Base-by-base conservation (phyloP, 768 basidiomycete species). In the Suillus cothurnatus region DNA sequence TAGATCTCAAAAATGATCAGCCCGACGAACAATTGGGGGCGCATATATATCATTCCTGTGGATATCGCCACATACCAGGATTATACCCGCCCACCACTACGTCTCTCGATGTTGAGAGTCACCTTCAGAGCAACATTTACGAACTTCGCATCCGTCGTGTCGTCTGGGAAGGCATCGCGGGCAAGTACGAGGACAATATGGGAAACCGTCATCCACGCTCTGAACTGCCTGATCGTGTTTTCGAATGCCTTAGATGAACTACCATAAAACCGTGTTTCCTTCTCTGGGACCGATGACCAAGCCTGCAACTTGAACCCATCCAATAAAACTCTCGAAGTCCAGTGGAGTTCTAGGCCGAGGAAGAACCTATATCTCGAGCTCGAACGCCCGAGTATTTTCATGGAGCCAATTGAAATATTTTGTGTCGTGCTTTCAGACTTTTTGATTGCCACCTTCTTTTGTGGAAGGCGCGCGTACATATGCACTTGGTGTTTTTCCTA, bases 1-100 rank as follows among this genome's bases (percentile, higher is more conserved):
- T n/a, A n/a, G n/a, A n/a, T n/a, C n/a, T n/a, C n/a, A n/a, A n/a
- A n/a, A n/a, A n/a, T n/a, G n/a, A n/a, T n/a, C n/a, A n/a, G n/a
- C n/a, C n/a, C n/a, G n/a, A n/a, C n/a, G n/a, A n/a, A n/a, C n/a
- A 39, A 58, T 64, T 61, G 50, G 39, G 65, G 61, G 43, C 63
- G 71, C 92, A 76, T 71, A 97, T 96, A 81, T 99, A 99, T 93
- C n/a, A n/a, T 99, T 97, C 1, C 97, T 97, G 71, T 99, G 97
- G 55, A 99, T n/a, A n/a, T n/a, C n/a, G n/a, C n/a, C n/a, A n/a
- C 97, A 80, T 99, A 34, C 32, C 9, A 34, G 6, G 32, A 98
- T 76, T 99, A 99, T 73, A 86, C 90, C 5, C 76, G 67, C 0
- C 93, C 92, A 0, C 89, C 93, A 6, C 84, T 85, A 1, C 32